Conservation (phyloP, 164 flowering plant species). For the Chimonanthus praecox region DNA sequence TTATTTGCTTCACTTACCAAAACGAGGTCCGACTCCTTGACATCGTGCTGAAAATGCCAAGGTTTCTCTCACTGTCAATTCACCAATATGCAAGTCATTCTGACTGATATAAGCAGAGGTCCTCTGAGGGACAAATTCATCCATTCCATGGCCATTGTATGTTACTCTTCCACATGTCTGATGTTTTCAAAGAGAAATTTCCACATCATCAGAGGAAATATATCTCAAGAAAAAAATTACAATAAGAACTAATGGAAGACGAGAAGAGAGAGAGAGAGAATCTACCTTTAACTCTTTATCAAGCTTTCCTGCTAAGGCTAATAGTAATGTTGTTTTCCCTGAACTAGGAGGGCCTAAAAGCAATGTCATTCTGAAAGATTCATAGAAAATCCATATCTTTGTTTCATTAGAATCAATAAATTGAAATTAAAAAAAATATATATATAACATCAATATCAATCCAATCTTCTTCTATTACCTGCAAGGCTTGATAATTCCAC, state of each 20-base stretch:
- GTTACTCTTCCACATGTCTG: slow-evolving; percentile 50
- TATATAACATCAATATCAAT: too few relatives aligned
- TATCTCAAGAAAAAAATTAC: too few relatives aligned
- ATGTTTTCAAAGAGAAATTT: not conserved
- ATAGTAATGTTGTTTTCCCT: slow-evolving; percentile 77
- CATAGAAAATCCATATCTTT: not conserved
- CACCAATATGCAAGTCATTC: slow-evolving; percentile 50
- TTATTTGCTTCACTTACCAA: slow-evolving; percentile 18
- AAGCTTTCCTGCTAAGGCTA: slow-evolving; percentile 84
- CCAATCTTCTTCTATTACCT: slow-evolving; percentile 32
- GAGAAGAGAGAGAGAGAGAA: too few relatives aligned
- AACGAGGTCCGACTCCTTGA: slow-evolving; percentile 51
- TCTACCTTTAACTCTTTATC: slow-evolving; percentile 31
- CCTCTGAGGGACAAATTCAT: slow-evolving; percentile 63
- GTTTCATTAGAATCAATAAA: too few relatives aligned
- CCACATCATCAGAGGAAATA: not conserved
- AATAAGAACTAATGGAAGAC: too few relatives aligned
- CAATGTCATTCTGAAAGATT: slow-evolving; percentile 59
- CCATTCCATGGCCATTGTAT: slow-evolving; percentile 57
- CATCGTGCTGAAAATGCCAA: slow-evolving; percentile 54
- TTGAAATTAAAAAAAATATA: too few relatives aligned
- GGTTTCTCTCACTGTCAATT: slow-evolving; percentile 54
- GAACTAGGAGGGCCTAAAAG: slow-evolving; percentile 90
- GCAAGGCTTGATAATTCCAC: slow-evolving; percentile 80
- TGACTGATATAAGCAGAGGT: slow-evolving; percentile 59